Base-by-base conservation (phyloP, 345 rosid genomes). In the Cardamine chenopodiifolia region DNA sequence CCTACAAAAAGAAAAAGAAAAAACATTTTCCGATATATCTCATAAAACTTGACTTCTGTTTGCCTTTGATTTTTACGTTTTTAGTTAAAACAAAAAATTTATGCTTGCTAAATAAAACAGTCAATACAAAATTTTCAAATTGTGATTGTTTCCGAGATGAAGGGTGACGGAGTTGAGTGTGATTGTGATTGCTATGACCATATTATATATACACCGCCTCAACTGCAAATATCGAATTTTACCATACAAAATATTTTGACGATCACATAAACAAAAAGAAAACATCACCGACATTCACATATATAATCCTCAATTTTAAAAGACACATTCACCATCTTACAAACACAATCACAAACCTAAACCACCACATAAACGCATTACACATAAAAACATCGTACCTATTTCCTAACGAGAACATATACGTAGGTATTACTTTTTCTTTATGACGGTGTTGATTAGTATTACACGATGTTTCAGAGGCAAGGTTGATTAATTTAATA, bases 281-380 rank as follows among this genome's bases (percentile, higher is more conserved):
- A 34, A 11, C 15, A 52, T 22, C 35, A 28, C 40, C 53, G 19
- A 32, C 31, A 29, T 62, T 42, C 44, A 72, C 17, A 62, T 28
- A 62, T 57, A 44, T 42, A 45, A 34, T 32, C 48, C 66, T 58
- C 45, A 67, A 34, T 4, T 1, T 37, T 42, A 42, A 67, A 68
- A 50, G 31, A 3, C 68, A 60, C 31, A 68, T n/a, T 29, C 54
- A 50, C 31, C 28, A 60, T 52, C 56, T 50, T 42, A 52, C 68
- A 50, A 60, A 67, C 48, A 73, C 48, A 59, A 50, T 28, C 48
- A 64, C 47, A 45, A 48, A 39, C 25, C 14, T 39, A 63, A 40
- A 63, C 34, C 53, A 45, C 54, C 26, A 47, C 17, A 23, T 45
- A 64, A 72, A 67, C 68, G 29, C 55, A 68, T 66, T 48, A 58